Percentiles rank a stretch among this genome's conserved stretches.
phyloP scores from a whole-genome alignment of 106 monocot species.

The Platanthera guangdongensis region DNA sequence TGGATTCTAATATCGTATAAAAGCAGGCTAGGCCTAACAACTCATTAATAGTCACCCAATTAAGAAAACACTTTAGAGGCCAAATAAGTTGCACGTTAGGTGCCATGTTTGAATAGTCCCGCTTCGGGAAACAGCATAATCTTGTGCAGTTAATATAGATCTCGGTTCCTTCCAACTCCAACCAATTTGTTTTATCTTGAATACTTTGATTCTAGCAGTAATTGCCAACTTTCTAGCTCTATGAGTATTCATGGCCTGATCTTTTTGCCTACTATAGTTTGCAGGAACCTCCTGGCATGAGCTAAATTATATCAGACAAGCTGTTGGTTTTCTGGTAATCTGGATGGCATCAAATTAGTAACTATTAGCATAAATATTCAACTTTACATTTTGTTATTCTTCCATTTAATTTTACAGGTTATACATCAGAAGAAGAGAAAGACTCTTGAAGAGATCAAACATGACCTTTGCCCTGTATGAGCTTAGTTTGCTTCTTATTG shows the following conservation, averaged over 20 bases:
- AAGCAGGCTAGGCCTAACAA: no score
- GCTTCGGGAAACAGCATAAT: no score
- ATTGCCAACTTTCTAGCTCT: neutral
- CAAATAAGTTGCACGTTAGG: no score
- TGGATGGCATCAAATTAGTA: neutral
- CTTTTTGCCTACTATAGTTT: constrained; percentile 32
- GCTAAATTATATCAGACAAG: constrained; percentile 93
- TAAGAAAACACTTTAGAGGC: no score
- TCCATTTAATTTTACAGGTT: constrained; percentile 36
- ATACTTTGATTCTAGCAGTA: neutral
- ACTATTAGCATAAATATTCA: neutral
- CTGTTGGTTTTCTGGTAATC: constrained; percentile 93
- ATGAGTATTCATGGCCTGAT: neutral
- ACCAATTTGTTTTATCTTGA: neutral
- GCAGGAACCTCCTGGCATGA: constrained; percentile 93
- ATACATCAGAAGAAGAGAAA: constrained; percentile 97
- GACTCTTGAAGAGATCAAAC: constrained; percentile 76
- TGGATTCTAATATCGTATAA: no score
- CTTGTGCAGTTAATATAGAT: no score
- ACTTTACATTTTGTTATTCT: neutral
- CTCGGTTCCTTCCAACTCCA: no score
- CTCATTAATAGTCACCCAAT: no score
- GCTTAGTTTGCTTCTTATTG: neutral
- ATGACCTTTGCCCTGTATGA: constrained; percentile 92
- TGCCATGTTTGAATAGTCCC: no score